phyloP scores from a whole-genome alignment of 1,284 basidiomycete species.

The Hortiboletus rubellus region DNA sequence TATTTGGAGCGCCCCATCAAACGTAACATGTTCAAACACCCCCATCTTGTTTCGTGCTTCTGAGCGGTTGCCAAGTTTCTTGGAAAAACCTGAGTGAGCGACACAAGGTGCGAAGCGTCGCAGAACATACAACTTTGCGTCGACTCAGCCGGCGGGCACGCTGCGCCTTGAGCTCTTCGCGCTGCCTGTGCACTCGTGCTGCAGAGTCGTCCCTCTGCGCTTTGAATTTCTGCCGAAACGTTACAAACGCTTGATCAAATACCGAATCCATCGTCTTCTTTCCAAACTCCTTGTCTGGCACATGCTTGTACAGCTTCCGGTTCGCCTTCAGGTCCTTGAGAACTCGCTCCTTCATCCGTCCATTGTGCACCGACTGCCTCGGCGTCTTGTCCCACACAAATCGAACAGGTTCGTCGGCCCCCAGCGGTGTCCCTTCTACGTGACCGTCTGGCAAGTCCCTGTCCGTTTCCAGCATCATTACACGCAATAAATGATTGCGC shows the following conservation, averaged over 20 bases:
- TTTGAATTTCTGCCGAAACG: conserved; percentile 64
- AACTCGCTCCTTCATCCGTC: conserved; percentile 64
- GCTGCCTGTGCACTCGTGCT: conserved; percentile 45
- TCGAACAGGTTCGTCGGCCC: conserved; percentile 53
- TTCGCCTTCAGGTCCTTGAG: conserved; percentile 58
- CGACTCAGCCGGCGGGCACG: conserved; percentile 58
- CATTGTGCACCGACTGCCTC: conserved; percentile 69
- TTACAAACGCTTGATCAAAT: conserved; percentile 71
- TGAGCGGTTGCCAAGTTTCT: conserved; percentile 68
- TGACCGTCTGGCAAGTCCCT: conserved; percentile 61
- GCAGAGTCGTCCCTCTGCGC: conserved; percentile 51
- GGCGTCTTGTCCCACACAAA: conserved; percentile 76
- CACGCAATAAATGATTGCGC: conserved; percentile 57
- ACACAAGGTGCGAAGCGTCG: too few species aligned
- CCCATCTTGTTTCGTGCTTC: conserved; percentile 53
- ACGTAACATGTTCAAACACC: conserved; percentile 56
- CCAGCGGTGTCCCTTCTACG: conserved; percentile 48
- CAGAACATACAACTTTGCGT: conserved; percentile 56
- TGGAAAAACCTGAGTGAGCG: conserved; percentile 5
- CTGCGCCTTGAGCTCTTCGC: conserved; percentile 60
- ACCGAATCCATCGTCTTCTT: conserved; percentile 58
- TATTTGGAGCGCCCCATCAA: conserved; percentile 64
- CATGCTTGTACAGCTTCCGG: conserved; percentile 57
- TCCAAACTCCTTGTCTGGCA: conserved; percentile 62
- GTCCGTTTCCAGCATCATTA: conserved; percentile 57